Evolutionary conservation across 2,329 filamentous ascomycete genomes (phyloP), one percentile per base, ranked within the genome.

Genomic region (Aspergillus fijiensis): DNA sequence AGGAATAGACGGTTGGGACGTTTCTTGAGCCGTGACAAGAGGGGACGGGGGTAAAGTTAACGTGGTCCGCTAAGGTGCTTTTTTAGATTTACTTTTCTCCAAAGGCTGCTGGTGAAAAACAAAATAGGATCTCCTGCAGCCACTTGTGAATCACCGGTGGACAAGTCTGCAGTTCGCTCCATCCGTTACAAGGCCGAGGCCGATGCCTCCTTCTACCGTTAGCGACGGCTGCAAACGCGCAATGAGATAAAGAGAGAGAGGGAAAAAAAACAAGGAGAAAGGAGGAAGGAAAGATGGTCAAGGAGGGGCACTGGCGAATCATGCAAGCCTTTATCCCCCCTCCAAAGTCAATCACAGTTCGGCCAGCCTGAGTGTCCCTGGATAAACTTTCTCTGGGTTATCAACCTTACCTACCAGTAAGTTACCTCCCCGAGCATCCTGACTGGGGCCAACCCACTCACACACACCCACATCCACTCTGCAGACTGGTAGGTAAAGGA

Each of bases 141-240:
- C 39, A 42, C 39, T 42, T 5, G 16, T 7, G 39, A 42, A 42
- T 42, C 33, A 35, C 33, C 14, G 53, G 2, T 6, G 14, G 35
- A 45, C 42, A 57, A 57, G 53, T n/a, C 42, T 57, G 54, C 49
- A 35, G 54, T 56, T 54, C 50, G 29, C 52, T 19, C 39, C 39
- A 42, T 42, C 14, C 16, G 39, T 33, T 33, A 9, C 33, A 23
- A 57, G 19, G 55, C 21, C 49, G 27, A 35, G 45, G 29, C 25
- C 11, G 49, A 56, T 56, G 52, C 55, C 50, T 49, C 27, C 35
- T 58, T 49, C 47, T 47, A 55, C 59, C 61, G 59, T 63, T 63
- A 59, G 49, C 47, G 53, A 54, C 27, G 29, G n/a, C 33, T 56
- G 58, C 52, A 60, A 54, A 33, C 33, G 35, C 33, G 42, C 27